Evolutionary conservation across 2,329 filamentous ascomycete genomes (phyloP).

Genomic region (Madurella fahalii): DNA sequence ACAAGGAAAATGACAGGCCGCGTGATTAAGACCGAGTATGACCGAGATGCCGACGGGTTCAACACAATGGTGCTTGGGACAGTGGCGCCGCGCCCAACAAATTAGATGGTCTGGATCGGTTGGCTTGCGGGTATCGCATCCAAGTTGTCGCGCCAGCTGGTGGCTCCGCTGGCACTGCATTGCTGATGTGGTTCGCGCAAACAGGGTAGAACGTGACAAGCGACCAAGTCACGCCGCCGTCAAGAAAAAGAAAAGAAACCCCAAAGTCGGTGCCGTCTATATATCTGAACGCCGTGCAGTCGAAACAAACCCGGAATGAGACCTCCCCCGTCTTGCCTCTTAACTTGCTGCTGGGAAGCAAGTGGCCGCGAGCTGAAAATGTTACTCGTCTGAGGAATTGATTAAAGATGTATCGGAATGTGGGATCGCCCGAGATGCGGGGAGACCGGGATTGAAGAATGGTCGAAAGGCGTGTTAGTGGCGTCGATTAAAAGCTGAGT

Average conservation of each 20-base stretch:
- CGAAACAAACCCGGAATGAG: slow-evolving; percentile 20
- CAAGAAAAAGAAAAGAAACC: slow-evolving; percentile 9
- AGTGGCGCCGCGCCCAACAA: neutral
- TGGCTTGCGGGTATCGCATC: slow-evolving; percentile 2
- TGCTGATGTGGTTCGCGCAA: slow-evolving; percentile 15
- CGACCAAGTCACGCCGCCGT: slow-evolving; percentile 13
- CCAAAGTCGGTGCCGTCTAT: slow-evolving; percentile 20
- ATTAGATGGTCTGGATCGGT: slow-evolving; percentile 13
- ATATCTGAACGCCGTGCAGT: slow-evolving; percentile 23
- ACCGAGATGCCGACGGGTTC: neutral
- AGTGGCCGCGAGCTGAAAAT: slow-evolving; percentile 30
- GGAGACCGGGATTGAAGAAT: slow-evolving; percentile 5
- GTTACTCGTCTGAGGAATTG: slow-evolving; percentile 29
- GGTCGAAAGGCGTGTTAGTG: slow-evolving; percentile 14
- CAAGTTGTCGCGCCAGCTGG: slow-evolving; percentile 5
- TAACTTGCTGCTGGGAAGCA: slow-evolving; percentile 30
- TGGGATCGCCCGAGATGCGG: slow-evolving; percentile 4
- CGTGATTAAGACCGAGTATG: slow-evolving; percentile 1
- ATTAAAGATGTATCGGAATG: slow-evolving; percentile 35
- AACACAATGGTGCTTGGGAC: neutral
- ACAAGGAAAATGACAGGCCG: neutral
- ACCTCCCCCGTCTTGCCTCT: too few relatives aligned
- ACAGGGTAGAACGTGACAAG: slow-evolving; percentile 15
- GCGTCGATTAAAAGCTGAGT: slow-evolving; percentile 24
- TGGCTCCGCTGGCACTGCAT: slow-evolving; percentile 4